These are phyloP conservation scores for Chernovozyma sophiae-reginae DNA, from an alignment of 1,139 yeast genomes.

Conservation along the genomic window DNA sequence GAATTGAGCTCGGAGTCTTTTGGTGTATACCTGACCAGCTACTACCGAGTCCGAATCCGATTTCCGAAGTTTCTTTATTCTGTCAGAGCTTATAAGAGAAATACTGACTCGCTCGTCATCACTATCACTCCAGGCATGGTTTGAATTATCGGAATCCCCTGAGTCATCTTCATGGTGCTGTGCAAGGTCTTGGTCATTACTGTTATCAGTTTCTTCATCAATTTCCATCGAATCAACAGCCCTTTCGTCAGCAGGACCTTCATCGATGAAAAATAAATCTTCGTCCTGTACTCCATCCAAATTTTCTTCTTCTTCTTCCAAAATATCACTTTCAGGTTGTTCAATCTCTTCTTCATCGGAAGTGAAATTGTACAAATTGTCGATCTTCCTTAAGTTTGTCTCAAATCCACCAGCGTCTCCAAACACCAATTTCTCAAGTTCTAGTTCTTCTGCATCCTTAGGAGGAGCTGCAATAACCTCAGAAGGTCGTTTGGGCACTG, in stretches of 20 bases:
- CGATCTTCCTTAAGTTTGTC: conserved; percentile 55
- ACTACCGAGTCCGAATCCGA: conserved; percentile 56
- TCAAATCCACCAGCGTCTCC: conserved; percentile 86
- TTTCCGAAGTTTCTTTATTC: conserved; percentile 68
- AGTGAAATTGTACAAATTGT: conserved; percentile 49
- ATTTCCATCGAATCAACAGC: conserved; percentile 36
- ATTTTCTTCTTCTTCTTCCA: conserved; percentile 22
- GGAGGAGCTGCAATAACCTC: conserved; percentile 45
- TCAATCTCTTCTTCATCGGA: conserved; percentile 33
- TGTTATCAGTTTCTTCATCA: conserved; percentile 18
- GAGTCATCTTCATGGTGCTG: conserved; percentile 27
- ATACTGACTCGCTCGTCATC: conserved; percentile 78
- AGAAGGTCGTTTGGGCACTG: conserved; percentile 7
- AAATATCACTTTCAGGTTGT: conserved; percentile 10
- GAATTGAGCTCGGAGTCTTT: conserved; percentile 76
- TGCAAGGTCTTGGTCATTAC: conserved; percentile 18
- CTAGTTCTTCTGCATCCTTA: conserved; percentile 79
- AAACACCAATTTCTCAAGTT: conserved; percentile 78
- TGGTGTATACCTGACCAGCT: conserved; percentile 63
- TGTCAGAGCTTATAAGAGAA: conserved; percentile 52
- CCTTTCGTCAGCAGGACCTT: conserved; percentile 29
- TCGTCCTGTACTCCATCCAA: conserved; percentile 49
- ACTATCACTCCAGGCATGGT: conserved; percentile 85
- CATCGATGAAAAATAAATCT: conserved; percentile 63
- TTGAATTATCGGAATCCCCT: conserved; percentile 30